Evolutionary conservation across 352 stramenopile species (phyloP), one percentile per base, ranked within the genome.

Genomic region (Nothophytophthora sp.): DNA sequence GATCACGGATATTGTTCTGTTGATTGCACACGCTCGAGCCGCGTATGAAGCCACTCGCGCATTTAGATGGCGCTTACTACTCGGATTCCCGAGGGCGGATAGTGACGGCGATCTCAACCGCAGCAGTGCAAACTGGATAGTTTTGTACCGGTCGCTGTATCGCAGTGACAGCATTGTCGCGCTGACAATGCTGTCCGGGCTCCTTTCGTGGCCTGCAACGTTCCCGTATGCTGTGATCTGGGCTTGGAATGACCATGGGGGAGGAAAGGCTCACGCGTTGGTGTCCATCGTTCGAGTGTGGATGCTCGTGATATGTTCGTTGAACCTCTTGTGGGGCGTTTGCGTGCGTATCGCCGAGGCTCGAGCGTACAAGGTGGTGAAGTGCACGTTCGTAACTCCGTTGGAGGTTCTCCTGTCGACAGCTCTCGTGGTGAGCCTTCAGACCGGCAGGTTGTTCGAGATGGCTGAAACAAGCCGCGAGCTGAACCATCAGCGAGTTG

Each of bases 141-240:
- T 78, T 33, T 45, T 88, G 15, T 84, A 81, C 36, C 60, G 76
- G 8, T 86, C 79, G 4, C 45, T 85, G 20, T 84, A 83, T 41
- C 73, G 67, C 18, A 88, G 76, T 16, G 38, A 44, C 0, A 43
- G 41, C 0, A 70, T 86, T 28, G 47, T 71, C 4, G 10, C 53
- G 24, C 65, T 86, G 40, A 82, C 73, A 9, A 44, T 80, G 0
- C 11, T 81, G 3, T 84, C 73, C 0, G 55, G 50, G 7, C 12
- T 76, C 10, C 58, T 81, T 3, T 90, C 75, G 18, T 88, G 79
- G 79, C 44, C 76, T 16, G 54, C 76, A 4, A 58, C 64, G 24
- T 46, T 84, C 19, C 73, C 72, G 3, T 76, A 83, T 24, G 66
- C 75, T 4, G 45, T 77, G 9, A 59, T 86, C 41, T 86, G 67